Base-by-base conservation (phyloP, 768 basidiomycete species). In the Exsudoporus frostii region DNA sequence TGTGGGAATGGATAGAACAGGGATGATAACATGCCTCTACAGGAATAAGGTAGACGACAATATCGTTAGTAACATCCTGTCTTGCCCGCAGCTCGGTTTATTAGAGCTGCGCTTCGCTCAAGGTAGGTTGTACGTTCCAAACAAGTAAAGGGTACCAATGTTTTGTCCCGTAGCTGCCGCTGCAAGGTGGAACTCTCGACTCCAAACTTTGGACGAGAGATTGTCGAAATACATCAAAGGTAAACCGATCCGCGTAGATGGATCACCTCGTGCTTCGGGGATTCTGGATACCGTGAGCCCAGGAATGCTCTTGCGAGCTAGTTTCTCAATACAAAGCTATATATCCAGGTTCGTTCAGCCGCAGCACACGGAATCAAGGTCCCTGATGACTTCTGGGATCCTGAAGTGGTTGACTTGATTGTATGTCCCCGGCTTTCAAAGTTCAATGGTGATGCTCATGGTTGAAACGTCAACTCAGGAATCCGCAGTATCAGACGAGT, bases 1-100 rank as follows among this genome's bases (percentile, higher is more conserved):
- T 4, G 15, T 19, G 7, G 5, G 24, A 5, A 19, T 17, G 20
- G 13, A 9, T 29, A 10, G 8, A 41, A 25, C 17, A 24, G 36
- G 39, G 32, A 34, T 27, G 29, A 19, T 47, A 33, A 48, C 43
- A 34, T 7, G 4, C 33, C 14, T 55, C 25, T 56, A 14, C 51
- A 88, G 88, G 45, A 88, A 89, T 55, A 79, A 74, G 14, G 76
- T 79, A 49, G 87, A 89, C 51, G 87, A 90, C 65, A 86, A 87
- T 51, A 73, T 90, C 10, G 69, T 86, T 43, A 83, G 85, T 17
- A 90, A 90, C 62, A 81, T 80, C 0, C 73, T 76, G n/a, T 73
- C 79, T 3, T 91, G 89, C 66, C 84, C 84, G 50, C 80, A 83
- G 2, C 74, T 90, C 20, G 82, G 82, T 59, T 69, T 82, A 9